Evolutionary conservation across 352 stramenopile species (phyloP), one percentile per base, ranked within the genome.

Genomic region (Pythium angustatum): DNA sequence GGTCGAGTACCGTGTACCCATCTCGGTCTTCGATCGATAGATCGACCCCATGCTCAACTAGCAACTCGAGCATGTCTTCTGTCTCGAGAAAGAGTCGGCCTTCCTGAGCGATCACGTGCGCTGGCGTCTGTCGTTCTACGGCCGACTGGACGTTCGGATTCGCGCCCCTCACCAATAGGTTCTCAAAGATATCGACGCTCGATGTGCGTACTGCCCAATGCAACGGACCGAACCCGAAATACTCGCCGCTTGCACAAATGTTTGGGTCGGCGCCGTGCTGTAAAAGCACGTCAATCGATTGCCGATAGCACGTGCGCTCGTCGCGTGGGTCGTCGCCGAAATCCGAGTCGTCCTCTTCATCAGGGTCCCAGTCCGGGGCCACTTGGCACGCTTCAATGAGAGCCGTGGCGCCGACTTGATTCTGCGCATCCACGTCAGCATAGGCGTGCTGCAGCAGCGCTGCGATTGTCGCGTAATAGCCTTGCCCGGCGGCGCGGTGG

Each of bases 341-440:
- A 27, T 52, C 38, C 12, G n/a, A 21, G 1, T 52, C 54, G 6
- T 41, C 38, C 8, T 58, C 27, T 26, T 36, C 33, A 9, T 36
- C 34, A 7, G 33, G 34, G 17, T 33, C 28, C 5, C 24, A 21
- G 26, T 34, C 41, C 19, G n/a, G 27, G 27, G 41, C 40, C 28
- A 8, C 28, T 43, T 26, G 14, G 21, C 51, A 27, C 12, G 54
- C 54, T 27, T 22, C 27, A 33, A 24, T 52, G 7, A 62, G 40
- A 4, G 54, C 15, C 38, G 54, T 62, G 27, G 51, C 41, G 9
- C 40, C 54, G 4, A 53, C 27, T 3, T 40, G 17, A 31, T 62
- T 53, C 3, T 17, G 15, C 8, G 54, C 54, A 11, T 62, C 54
- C 3, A 62, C 33, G 28, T 62, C 54, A 4, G 52, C 3, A 10